These are phyloP conservation scores for Trichoderma lentiforme DNA, from an alignment of 2,329 filamentous ascomycete species.

Conservation along the genomic window DNA sequence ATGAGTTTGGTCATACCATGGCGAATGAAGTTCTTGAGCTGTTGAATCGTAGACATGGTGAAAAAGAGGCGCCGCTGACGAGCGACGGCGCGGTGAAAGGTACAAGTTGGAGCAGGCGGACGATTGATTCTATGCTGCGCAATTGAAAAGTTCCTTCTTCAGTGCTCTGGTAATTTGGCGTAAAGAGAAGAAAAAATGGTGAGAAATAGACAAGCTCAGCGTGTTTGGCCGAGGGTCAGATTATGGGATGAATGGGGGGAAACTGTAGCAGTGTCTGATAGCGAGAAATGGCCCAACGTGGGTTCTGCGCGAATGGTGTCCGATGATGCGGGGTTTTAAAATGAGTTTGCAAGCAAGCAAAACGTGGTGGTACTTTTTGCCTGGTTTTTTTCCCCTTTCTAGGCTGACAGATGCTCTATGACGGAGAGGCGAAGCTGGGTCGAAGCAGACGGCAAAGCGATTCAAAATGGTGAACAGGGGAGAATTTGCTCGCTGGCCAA, in stretches of 20 bases:
- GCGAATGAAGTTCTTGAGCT: slow-evolving; percentile 96
- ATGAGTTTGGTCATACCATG: slow-evolving; percentile 57
- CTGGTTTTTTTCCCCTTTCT: background rate
- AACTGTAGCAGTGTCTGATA: background rate
- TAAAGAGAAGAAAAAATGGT: background rate
- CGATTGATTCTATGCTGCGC: background rate
- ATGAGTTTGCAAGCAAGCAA: slow-evolving; percentile 6
- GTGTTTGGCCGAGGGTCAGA: background rate
- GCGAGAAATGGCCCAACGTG: background rate
- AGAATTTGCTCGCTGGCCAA: background rate
- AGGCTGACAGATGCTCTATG: background rate
- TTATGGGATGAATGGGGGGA: background rate
- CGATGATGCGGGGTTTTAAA: slow-evolving; percentile 19
- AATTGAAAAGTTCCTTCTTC: background rate
- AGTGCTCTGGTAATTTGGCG: background rate
- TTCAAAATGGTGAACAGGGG: background rate
- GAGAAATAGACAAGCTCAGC: background rate
- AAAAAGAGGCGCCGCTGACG: slow-evolving; percentile 21
- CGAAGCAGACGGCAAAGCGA: background rate
- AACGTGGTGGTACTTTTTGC: background rate
- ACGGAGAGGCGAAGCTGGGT: background rate
- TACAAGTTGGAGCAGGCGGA: background rate
- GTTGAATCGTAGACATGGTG: slow-evolving; percentile 75
- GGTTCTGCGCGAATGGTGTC: background rate
- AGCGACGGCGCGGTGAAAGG: slow-evolving; percentile 20